Percentiles rank a stretch among this genome's conserved stretches.
Evolutionary conservation across 1,139 yeast genomes (phyloP).

Genomic region (Taphrina sp.): DNA sequence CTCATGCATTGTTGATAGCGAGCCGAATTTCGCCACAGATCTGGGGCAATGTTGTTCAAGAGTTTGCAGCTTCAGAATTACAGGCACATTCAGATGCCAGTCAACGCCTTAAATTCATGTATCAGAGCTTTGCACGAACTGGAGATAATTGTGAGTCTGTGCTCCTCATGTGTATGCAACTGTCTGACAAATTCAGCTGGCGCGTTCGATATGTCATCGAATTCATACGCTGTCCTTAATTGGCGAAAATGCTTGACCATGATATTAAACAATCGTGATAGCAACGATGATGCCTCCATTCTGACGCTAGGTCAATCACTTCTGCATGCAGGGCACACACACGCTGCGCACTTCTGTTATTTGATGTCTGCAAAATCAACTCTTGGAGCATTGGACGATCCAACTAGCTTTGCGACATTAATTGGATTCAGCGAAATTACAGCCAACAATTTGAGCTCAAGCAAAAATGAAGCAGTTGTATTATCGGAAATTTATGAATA

Average conservation of each 20-base stretch:
- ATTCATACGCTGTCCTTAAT: not conserved
- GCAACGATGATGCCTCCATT: conserved; percentile 43
- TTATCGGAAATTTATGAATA: conserved; percentile 75
- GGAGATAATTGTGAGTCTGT: no score
- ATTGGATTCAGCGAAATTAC: conserved; percentile 40
- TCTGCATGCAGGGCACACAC: conserved; percentile 41
- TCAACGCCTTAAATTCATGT: conserved; percentile 59
- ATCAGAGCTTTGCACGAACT: conserved; percentile 67
- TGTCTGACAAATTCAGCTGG: no score
- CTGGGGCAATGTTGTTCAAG: conserved; percentile 59
- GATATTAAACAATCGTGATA: conserved; percentile 38
- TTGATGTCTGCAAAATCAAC: conserved; percentile 26
- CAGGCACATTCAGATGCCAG: conserved; percentile 45
- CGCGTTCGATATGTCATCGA: no score
- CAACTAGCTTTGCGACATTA: conserved; percentile 38
- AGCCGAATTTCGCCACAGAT: conserved; percentile 61
- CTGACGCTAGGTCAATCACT: conserved; percentile 44
- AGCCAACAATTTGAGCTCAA: conserved; percentile 38
- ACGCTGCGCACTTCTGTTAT: conserved; percentile 43
- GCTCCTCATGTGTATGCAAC: no score
- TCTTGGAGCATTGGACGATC: conserved; percentile 38
- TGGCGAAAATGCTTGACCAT: conserved; percentile 25
- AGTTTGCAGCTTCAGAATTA: conserved; percentile 50
- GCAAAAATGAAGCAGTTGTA: conserved; percentile 50
- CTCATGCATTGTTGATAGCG: conserved; percentile 71